Evolutionary conservation across 2,329 filamentous ascomycete species (phyloP), one percentile per base, ranked within the genome.

Genomic region (Grosmannia serpens): DNA sequence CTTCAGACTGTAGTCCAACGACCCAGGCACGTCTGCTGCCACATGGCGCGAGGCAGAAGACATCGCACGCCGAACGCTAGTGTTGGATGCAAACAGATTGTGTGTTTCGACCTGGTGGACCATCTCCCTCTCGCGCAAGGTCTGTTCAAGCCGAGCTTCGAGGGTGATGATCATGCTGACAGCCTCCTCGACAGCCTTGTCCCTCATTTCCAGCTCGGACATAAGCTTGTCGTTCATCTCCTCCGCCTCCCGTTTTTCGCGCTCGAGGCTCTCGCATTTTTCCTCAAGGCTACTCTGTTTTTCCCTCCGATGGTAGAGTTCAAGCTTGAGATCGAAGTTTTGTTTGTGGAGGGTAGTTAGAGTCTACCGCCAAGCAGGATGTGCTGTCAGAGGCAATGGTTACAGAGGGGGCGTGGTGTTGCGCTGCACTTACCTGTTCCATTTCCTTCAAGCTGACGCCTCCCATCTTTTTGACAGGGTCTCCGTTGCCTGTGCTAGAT

Each of bases 271-370:
- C 57, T 83, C 77, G 9, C 62, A 61, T 20, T 55, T 60, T 44
- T 70, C 68, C 61, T 83, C 79, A 22, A 88, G 71, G 5, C 68
- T 69, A 10, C 75, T 76, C 65, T 87, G 84, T 57, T 80, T 77
- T 69, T 89, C 81, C 31, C 86, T 77, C 8, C 85, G 78, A 66
- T 89, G 85, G 64, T 80, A 88, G 1, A 90, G 70, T 67, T 89
- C 86, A 35, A 89, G 74, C 69, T 90, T 89, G 49, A 90, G 75
- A 63, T 88, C 86, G 64, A 89, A 90, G 65, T 89, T 90, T 70
- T 88, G 82, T 67, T 90, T 90, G 68, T 86, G 83, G 26, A 89
- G 71, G 1, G 76, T 84, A 5, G 86, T 87, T 56, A 89, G 72
- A 57, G 84, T 81, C 78, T 87, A 54, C 13, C 11, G 22, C 6